Base-by-base conservation (phyloP, 1,284 basidiomycete species). In the Hymenochaete sp. region DNA sequence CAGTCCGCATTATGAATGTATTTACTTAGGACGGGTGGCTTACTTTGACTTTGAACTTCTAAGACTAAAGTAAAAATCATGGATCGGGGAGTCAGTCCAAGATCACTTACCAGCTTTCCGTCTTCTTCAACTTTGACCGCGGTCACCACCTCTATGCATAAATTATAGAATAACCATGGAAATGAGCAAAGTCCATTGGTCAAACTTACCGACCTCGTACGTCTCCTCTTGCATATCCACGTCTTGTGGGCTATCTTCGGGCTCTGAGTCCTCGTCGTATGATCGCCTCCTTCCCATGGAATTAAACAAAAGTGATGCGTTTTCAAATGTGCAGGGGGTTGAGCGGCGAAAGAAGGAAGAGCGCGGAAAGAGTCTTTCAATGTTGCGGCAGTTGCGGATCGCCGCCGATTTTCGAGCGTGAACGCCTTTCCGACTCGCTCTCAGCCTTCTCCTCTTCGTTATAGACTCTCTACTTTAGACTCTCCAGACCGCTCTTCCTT, bases 21-120 rank as follows among this genome's bases (percentile, higher is more conserved):
- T 31, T 14, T 14, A 45, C 27, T 29, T 41, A 5, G 36, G 26
- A 22, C 33, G 21, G 16, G 19, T 36, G 14, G 29, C 48, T 22
- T 40, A 79, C 79, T 67, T 80, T 80, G 28, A 81, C 77, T 42
- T 55, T 57, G 52, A 79, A 81, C 61, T 79, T 72, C 78, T 81
- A 39, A 35, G 35, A 46, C 18, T 46, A 18, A 36, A 53, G n/a
- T 31, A 31, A 16, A 19, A 26, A 44, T 40, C 26, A 41, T 10
- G 26, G 27, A 22, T 29, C 19, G 28, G 31, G 8, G 29, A 33
- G 35, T 13, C 10, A 5, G 3, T 38, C 37, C 33, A 42, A 35
- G 44, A 29, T 38, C 49, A 66, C 74, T 61, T 58, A 75, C 66
- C 65, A 68, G 67, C 53, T 63, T 57, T 14, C 60, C 57, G 1